Base-by-base conservation (phyloP, 768 basidiomycete species). In the Auricularia sp. region DNA sequence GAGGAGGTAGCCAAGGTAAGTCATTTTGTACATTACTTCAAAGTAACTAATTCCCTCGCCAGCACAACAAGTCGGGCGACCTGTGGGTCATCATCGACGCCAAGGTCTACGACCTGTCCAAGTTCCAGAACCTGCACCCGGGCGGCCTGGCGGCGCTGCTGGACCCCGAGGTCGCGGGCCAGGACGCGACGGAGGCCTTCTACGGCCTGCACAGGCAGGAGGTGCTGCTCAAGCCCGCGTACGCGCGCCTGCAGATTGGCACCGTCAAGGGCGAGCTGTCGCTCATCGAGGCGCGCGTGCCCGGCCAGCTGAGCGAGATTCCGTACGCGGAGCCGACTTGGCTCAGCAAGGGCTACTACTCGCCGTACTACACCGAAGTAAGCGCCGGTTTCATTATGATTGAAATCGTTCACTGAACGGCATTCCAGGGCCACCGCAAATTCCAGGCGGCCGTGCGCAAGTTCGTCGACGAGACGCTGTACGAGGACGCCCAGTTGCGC, bases 291-390 rank as follows among this genome's bases (percentile, higher is more conserved):
- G 72, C 78, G 35, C 81, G 78, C 21, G 72, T 76, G 18, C 70
- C 76, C 5, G 93, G 91, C 16, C 81, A 80, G 62, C 68, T 90
- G 61, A 90, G 88, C 67, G 76, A 77, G 47, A 87, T 96, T 0
- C 94, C 95, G 0, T 96, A 94, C 73, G 91, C 85, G 0, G 94
- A 97, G 72, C 90, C 94, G 3, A 87, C 85, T 2, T 96, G 93
- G 90, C 74, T 94, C 62, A 77, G 80, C 0, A 67, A 79, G 3
- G 88, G 86, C 18, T 93, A 84, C 77, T 78, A 87, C 70, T 85
- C 82, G 64, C 88, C 91, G 0, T 93, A 92, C 76, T 97, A 79
- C 76, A 85, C 79, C 29, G 87, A 91, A 14, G 39, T 42, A 42
- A 7, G 39, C 12, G 39, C 8, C 39, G 8, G 39, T 42, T 42